A percentile compares a stretch with the other conserved stretches of the same genome.
Evolutionary conservation across 192 early-diverging fungal genomes (phyloP).

Genomic region (Backusella morwellensis): DNA sequence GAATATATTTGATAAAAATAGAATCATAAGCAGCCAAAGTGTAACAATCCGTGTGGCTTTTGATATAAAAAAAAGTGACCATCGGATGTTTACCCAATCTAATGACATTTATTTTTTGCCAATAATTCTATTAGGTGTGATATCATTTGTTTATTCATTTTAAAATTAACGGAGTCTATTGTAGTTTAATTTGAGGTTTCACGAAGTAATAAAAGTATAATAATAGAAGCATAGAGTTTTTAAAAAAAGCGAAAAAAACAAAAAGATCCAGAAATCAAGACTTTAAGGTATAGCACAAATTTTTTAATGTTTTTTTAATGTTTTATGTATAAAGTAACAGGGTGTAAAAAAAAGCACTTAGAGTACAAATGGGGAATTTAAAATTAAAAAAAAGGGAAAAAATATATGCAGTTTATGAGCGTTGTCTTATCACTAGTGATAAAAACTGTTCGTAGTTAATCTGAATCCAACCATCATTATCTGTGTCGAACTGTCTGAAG

Average conservation of each 20-base stretch:
- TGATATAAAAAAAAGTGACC: neutral
- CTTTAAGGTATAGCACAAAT: neutral
- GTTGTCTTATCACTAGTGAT: slow-evolving; percentile 10
- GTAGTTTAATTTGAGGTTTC: neutral
- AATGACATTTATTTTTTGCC: neutral
- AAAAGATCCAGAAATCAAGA: neutral
- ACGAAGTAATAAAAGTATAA: neutral
- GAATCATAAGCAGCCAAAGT: neutral
- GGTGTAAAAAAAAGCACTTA: neutral
- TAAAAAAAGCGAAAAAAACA: neutral
- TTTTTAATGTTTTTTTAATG: neutral
- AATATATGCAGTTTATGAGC: neutral
- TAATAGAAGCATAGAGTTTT: neutral
- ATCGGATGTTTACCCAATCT: neutral
- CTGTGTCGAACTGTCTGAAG: slow-evolving; percentile 71
- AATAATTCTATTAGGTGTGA: neutral
- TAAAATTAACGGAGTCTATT: neutral
- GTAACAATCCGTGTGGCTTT: neutral
- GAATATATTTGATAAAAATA: neutral
- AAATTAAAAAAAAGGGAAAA: neutral
- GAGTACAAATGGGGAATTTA: neutral
- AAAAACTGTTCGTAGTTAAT: slow-evolving; percentile 71
- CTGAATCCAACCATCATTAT: slow-evolving; percentile 75
- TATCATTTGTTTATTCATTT: neutral
- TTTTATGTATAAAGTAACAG: neutral